Evolutionary conservation across 2,329 filamentous ascomycete genomes (phyloP), one percentile per base, ranked within the genome.

Genomic region (Aureobasidium sp.): DNA sequence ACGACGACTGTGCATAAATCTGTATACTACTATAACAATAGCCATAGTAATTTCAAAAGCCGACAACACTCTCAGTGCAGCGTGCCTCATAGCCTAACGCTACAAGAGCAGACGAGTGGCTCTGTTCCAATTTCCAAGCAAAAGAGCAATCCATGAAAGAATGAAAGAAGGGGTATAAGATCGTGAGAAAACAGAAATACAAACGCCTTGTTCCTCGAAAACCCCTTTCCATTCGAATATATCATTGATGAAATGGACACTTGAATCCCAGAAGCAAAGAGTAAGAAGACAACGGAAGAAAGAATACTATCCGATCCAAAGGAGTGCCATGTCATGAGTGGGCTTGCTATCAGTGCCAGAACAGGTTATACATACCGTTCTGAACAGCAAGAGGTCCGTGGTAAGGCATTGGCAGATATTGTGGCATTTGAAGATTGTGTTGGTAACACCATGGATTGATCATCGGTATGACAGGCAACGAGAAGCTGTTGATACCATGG

Each of bases 21-120:
- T 49, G 34, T 49, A 39, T 49, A 49, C 4, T 30, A 49, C 25
- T 49, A 34, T 49, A 49, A 49, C 22, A 49, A 49, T 38, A 49
- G 21, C 30, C 30, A 35, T 11, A 17, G 42, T 30, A 27, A 37
- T 37, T 8, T 8, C 8, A 6, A 3, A 24, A 16, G 30, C 42
- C 21, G 6, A 16, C 10, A 8, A 34, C 16, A 25, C 14, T 25
- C 21, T 37, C 44, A 19, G 3, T 30, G 5, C 21, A 35, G 30
- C n/a, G 14, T 16, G 24, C 14, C 16, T n/a, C 16, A 25, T n/a
- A 8, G 30, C 7, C 22, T 27, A n/a, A n/a, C 22, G 16, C n/a
- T 6, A 25, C 22, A 5, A 25, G 16, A 37, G 21, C 30, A 48
- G 37, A 14, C 4, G 30, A 48, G 21, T 21, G 21, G 37, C 21